phyloP scores from a whole-genome alignment of 1,284 basidiomycete species.

The Sanghuangporus weigelae region DNA sequence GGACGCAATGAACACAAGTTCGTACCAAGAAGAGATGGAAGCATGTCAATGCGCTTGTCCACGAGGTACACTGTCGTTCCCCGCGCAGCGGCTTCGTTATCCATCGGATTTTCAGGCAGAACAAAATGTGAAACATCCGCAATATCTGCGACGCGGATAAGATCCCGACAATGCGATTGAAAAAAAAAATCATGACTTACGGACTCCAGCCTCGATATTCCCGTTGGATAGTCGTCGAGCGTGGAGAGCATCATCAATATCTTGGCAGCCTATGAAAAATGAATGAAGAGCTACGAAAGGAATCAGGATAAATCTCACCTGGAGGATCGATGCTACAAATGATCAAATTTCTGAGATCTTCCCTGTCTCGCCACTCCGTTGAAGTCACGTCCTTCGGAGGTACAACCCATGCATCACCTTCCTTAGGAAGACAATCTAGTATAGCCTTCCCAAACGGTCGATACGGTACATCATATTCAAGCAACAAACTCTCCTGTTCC shows the following conservation, averaged over 20 bases:
- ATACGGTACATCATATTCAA: slow-evolving; percentile 97
- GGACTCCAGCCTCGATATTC: slow-evolving; percentile 96
- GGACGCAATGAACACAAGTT: slow-evolving; percentile 95
- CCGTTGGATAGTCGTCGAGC: slow-evolving; percentile 87
- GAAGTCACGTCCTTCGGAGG: slow-evolving; percentile 62
- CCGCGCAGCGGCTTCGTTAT: slow-evolving; percentile 89
- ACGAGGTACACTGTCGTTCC: slow-evolving; percentile 99
- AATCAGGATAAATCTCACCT: slow-evolving; percentile 35
- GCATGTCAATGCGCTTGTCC: slow-evolving; percentile 99
- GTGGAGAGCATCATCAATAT: slow-evolving; percentile 99
- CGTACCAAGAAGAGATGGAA: slow-evolving; percentile 91
- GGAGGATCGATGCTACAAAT: slow-evolving; percentile 98
- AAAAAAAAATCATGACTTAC: slow-evolving; percentile 52
- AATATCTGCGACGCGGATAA: slow-evolving; percentile 60
- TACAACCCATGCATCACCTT: slow-evolving; percentile 93
- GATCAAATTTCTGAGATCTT: slow-evolving; percentile 83
- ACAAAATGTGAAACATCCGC: slow-evolving; percentile 99
- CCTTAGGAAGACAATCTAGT: slow-evolving; percentile 82
- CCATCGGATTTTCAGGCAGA: slow-evolving; percentile 92
- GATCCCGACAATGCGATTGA: not conserved
- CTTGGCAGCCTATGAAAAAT: slow-evolving; percentile 75
- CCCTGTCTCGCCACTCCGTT: slow-evolving; percentile 78
- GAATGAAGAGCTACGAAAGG: not conserved
- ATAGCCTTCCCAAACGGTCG: slow-evolving; percentile 95
- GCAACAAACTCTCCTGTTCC: slow-evolving; percentile 89